Base-by-base conservation (phyloP, 805 yeast species). In the Kockiozyma suomiensis region DNA sequence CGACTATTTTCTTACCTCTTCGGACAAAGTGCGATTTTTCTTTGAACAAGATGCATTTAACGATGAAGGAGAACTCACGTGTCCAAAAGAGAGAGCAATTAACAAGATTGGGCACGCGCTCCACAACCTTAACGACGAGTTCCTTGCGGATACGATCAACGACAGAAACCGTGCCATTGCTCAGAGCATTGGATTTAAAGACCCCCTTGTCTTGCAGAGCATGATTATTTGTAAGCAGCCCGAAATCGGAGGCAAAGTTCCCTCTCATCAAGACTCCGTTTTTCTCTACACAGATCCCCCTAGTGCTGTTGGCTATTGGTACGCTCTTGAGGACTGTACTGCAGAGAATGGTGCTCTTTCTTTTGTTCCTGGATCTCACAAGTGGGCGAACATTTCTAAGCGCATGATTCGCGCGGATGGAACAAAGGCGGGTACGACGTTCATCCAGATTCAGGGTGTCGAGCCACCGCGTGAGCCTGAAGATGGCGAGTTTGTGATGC, bases 161-260 rank as follows among this genome's bases (percentile, higher is more conserved):
- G 74, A 71, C 0, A 78, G 81, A 33, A 80, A 86, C 4, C 70
- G 76, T 43, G 78, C 70, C 0, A 82, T 88, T 43, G 87, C 86
- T 12, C 68, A 72, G 5, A 78, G 80, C 52, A 73, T 88, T 50
- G 77, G 81, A 0, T 84, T 80, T 66, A 66, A 75, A 53, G 90
- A 87, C 61, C 90, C 94, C 0, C 74, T 87, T 23, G 87, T 89
- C 0, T 77, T 88, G 41, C 96, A 88, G 70, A 82, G 88, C 61
- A 88, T 88, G 96, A 74, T 86, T 33, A 86, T 88, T 40, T 85
- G 88, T 73, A 88, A 88, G 69, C 93, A 88, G 69, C 90, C 93
- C 0, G 82, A 81, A 54, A 83, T 83, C 43, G 87, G 87, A 3
- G 86, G 85, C 2, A 85, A 83, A 40, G 96, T 88, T 1, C 93